Percentiles rank a stretch among this genome's conserved stretches.
Conservation (phyloP, 1,284 basidiomycete species). For the Stygiomarasmius scandens region DNA sequence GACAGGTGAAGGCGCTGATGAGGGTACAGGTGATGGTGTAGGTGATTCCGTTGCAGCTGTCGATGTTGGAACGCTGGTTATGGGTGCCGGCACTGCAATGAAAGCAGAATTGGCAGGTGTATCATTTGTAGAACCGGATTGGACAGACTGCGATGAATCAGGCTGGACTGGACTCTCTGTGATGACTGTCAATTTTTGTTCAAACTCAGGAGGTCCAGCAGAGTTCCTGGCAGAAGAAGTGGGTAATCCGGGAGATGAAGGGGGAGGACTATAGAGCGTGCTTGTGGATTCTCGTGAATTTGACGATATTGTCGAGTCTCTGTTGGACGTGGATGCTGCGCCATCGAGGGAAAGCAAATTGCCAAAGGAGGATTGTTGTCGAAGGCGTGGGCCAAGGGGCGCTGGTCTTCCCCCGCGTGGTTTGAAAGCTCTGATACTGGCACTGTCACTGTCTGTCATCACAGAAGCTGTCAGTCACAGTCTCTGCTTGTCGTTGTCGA, state of each 20-base stretch:
- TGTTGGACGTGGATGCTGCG: background rate
- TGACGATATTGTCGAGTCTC: constrained; percentile 8
- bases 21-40: constrained; percentile 9
- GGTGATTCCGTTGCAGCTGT: background rate
- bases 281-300: constrained; percentile 8
- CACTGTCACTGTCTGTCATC: constrained; percentile 6
- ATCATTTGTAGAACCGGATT: background rate
- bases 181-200: background rate
- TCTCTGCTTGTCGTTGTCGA: background rate
- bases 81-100: background rate
- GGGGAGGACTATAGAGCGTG: constrained; percentile 7
- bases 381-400: constrained; percentile 9
- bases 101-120: background rate
- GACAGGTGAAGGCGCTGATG: constrained; percentile 4
- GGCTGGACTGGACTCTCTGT: background rate
- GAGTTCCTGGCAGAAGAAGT: background rate
- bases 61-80: constrained; percentile 2
- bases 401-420: constrained; percentile 6
- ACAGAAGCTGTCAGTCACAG: background rate
- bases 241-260: constrained; percentile 5
- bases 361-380: constrained; percentile 1
- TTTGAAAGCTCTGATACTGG: constrained; percentile 2
- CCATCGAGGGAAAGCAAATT: background rate
- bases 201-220: background rate
- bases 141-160: background rate